Percentiles rank a stretch among this genome's conserved stretches.
These are phyloP conservation scores for Sordaria brevicollis DNA, from an alignment of 495 filamentous ascomycete species.

Conservation along the genomic window DNA sequence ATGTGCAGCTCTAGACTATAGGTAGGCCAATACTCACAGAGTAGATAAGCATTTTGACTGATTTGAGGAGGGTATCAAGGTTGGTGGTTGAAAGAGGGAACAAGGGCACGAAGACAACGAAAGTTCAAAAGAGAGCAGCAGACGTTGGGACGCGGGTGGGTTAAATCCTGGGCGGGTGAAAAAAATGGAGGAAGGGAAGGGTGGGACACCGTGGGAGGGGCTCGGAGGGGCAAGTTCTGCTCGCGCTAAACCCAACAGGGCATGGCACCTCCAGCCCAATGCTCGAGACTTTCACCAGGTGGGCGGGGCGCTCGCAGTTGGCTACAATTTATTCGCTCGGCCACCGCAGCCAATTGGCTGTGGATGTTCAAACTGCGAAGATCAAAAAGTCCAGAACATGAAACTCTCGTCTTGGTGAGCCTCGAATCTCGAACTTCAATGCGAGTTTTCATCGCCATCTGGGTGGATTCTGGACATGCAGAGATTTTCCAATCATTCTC, in stretches of 20 bases:
- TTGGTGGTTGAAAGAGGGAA: neutral
- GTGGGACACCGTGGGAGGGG: constrained; percentile 17
- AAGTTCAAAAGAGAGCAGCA: neutral
- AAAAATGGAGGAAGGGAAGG: constrained; percentile 7
- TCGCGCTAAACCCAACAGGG: constrained; percentile 10
- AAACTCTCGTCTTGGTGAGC: neutral
- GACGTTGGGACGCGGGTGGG: constrained; percentile 4
- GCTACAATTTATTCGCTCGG: neutral
- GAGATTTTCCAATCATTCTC: neutral
- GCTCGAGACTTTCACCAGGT: neutral
- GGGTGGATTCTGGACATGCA: neutral
- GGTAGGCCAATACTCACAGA: constrained; percentile 67
- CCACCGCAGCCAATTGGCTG: neutral
- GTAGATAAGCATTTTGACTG: constrained; percentile 79
- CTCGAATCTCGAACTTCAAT: neutral
- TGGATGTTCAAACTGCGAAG: neutral
- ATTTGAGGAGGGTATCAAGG: constrained; percentile 8
- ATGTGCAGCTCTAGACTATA: neutral
- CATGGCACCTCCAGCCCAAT: neutral
- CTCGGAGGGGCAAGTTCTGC: constrained; percentile 22
- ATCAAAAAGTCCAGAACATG: neutral
- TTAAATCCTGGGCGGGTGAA: constrained; percentile 2
- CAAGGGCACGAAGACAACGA: constrained; percentile 8
- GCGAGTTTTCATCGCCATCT: neutral
- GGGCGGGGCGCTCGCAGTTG: neutral